Base-by-base conservation (phyloP, 2,329 filamentous ascomycete genomes). In the Cladosporium sp. region DNA sequence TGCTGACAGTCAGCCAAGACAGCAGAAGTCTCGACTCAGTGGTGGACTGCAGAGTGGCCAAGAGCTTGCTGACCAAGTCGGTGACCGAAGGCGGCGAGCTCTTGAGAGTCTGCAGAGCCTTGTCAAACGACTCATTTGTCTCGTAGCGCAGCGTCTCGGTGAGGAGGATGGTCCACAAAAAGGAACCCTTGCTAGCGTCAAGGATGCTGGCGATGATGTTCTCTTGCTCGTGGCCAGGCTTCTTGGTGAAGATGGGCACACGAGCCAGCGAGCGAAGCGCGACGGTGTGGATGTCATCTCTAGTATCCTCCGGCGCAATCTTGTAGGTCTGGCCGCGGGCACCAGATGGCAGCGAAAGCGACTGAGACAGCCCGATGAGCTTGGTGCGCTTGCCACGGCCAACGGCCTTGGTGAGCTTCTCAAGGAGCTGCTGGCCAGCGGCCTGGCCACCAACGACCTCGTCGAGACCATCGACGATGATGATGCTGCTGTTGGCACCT, bases 391-490 rank as follows among this genome's bases (percentile, higher is more conserved):
- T 58, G 34, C 56, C 58, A 44, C 59, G 56, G n/a, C 54, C 54
- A 9, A 61, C 59, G 7, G 68, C 58, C 7, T 63, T 51, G 6
- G 68, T 59, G 7, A 77, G 63, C 30, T 66, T 64, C 9, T 70
- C 61, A 7, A 70, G 58, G n/a, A 73, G 61, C 1, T 45, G 45
- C 47, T 63, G 61, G 8, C 68, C 66, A 12, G 64, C 64, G 11
- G 60, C 40, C 20, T 70, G 63, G 2, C 68, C 65, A 17, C 67
- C 69, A n/a, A 65, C 62, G 3, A 76, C 61, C 50, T 73, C 69
- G 41, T 77, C 73, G 12, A 77, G 54, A 3, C 74, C 74, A 53
- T 77, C 73, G 12, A 77, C 58, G 32, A 76, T 65, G 36, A 77
- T 64, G 53, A 75, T 68, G 18, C 71, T 68, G 49, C 59, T 58